phyloP scores from a whole-genome alignment of 805 yeast species.

The Yamadazyma nakazawae region DNA sequence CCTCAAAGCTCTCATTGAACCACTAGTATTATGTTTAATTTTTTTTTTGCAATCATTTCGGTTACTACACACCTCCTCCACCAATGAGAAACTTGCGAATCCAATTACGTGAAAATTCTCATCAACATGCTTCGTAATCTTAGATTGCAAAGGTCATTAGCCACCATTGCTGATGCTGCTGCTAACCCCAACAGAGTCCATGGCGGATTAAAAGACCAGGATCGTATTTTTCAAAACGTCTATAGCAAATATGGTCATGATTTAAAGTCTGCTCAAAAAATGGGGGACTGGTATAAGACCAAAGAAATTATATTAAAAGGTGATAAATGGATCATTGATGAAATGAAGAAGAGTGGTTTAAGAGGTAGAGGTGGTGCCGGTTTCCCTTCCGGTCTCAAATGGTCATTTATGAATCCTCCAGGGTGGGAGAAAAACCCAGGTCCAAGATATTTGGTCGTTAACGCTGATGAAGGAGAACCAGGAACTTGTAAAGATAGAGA shows the following conservation, averaged over 20 bases:
- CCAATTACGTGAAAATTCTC: conserved; percentile 17
- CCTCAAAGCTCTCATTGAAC: too few species aligned
- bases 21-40: too few species aligned
- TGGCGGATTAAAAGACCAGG: conserved; percentile 80
- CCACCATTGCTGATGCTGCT: conserved; percentile 47
- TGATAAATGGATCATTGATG: conserved; percentile 86
- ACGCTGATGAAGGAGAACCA: conserved; percentile 95
- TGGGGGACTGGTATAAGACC: conserved; percentile 93
- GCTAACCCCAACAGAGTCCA: conserved; percentile 51
- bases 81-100: conserved; percentile 21
- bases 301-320: conserved; percentile 82
- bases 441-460: conserved; percentile 85
- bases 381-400: conserved; percentile 85
- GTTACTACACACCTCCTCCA: background rate
- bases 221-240: conserved; percentile 82
- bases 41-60: background rate
- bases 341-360: conserved; percentile 78
- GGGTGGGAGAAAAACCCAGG: conserved; percentile 90
- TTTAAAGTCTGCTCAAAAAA: conserved; percentile 65
- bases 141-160: conserved; percentile 33
- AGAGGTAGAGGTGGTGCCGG: conserved; percentile 96
- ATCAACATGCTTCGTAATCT: conserved; percentile 34
- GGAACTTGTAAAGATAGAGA: conserved; percentile 93
- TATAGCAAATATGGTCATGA: conserved; percentile 75
- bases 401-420: conserved; percentile 95